Base-by-base conservation (phyloP, 1,284 basidiomycete genomes). In the Cryptococcus depauperatus region DNA sequence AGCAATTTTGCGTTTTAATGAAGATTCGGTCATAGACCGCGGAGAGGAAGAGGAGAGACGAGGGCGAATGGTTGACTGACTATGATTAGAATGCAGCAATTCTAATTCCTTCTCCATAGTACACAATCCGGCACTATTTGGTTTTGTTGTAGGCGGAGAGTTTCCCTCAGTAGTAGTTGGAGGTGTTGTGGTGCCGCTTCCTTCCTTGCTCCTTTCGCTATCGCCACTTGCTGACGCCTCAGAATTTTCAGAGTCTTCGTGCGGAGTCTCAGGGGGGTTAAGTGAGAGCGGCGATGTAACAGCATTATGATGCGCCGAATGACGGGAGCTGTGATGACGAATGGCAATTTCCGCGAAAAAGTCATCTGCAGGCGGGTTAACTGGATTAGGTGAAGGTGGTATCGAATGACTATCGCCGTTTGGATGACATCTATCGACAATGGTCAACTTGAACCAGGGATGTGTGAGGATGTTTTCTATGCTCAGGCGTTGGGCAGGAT, bases 401-500 rank as follows among this genome's bases (percentile, higher is more conserved):
- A 50, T 47, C 29, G 56, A 64, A 25, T 52, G 47, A 18, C 22
- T 34, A 35, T 47, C 47, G 26, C 57, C 58, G 5, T 46, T 51
- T 43, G 27, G 51, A 51, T 60, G 50, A 58, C 56, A 48, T 63
- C 48, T 61, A 59, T 58, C 72, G 64, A 72, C 54, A 52, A 70
- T 52, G 58, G 54, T 57, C 66, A 66, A 53, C n/a, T 78, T 80
- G 71, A 97, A 98, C 93, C 93, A 99, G 0, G 84, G 73, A 64
- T 96, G 92, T 0, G 79, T 75, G 19, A 98, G 77, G 41, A 98
- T 95, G 56, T 84, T 81, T 21, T 85, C 78, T 54, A 98, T 91
- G 2, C 81, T 78, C 9, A 82, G 74, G 3, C 95, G 83, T 44
- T 82, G 79, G 4, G 76, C 66, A 0, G 87, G 83, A 53, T 95